These are phyloP conservation scores for Cadophora sp. DNA, from an alignment of 2,329 filamentous ascomycete genomes.

Conservation along the genomic window DNA sequence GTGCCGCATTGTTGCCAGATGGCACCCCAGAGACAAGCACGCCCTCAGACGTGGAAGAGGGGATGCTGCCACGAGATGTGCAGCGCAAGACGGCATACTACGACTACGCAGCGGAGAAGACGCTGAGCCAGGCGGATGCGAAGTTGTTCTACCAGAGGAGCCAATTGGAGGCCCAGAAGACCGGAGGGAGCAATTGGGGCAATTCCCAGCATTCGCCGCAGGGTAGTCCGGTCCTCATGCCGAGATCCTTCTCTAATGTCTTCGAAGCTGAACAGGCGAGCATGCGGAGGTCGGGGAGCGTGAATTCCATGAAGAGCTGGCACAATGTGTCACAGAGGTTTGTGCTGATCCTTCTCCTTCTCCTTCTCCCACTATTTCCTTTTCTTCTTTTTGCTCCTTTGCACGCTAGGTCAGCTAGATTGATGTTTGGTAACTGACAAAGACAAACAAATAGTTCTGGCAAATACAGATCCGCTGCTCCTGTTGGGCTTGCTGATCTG, in stretches of 20 bases:
- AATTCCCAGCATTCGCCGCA: constrained; percentile 41
- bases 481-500: constrained; percentile 42
- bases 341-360: neutral
- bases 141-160: constrained; percentile 96
- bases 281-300: constrained; percentile 40
- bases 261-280: constrained; percentile 36
- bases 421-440: neutral
- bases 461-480: constrained; percentile 40
- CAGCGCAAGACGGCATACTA: constrained; percentile 84
- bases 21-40: constrained; percentile 37
- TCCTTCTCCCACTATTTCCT: no score
- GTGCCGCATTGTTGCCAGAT: constrained; percentile 38
- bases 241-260: constrained; percentile 38
- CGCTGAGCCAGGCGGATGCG: constrained; percentile 91
- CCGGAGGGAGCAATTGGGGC: constrained; percentile 44
- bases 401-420: neutral
- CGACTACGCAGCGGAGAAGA: constrained; percentile 91
- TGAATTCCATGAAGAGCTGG: constrained; percentile 41
- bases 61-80: constrained; percentile 66
- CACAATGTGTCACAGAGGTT: constrained; percentile 37
- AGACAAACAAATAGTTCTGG: constrained; percentile 26
- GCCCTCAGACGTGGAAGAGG: constrained; percentile 43
- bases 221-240: constrained; percentile 42
- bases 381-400: no score
- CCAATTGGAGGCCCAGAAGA: constrained; percentile 60